Conservation (phyloP, 2,329 filamentous ascomycete species). For the Cladophialophora exuberans region DNA sequence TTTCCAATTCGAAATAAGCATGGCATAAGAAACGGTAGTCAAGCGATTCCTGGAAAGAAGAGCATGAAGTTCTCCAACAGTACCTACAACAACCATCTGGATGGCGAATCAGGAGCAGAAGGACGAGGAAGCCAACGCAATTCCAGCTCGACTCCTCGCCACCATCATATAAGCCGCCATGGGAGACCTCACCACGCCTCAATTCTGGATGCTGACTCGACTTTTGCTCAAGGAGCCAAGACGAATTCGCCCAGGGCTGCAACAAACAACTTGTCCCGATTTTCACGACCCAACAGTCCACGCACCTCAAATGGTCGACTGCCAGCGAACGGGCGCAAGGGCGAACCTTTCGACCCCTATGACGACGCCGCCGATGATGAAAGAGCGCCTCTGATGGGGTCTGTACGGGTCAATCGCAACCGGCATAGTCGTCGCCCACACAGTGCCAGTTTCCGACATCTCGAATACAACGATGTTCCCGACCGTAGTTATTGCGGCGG, state of each 20-base stretch:
- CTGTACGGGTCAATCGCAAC: constrained; percentile 65
- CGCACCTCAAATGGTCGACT: constrained; percentile 56
- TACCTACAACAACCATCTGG: constrained; percentile 66
- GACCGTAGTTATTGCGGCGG: constrained; percentile 68
- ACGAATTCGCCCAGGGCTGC: constrained; percentile 62
- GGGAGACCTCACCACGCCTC: constrained; percentile 72
- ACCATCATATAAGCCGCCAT: constrained; percentile 80
- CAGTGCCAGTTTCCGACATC: constrained; percentile 64
- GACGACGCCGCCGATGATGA: constrained; percentile 85
- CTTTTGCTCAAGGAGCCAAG: constrained; percentile 70
- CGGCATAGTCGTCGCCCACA: constrained; percentile 58
- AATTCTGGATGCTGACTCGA: constrained; percentile 75
- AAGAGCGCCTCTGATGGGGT: constrained; percentile 75
- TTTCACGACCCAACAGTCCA: constrained; percentile 72
- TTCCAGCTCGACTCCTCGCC: constrained; percentile 65
- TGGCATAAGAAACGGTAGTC: constrained; percentile 65
- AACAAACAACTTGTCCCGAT: constrained; percentile 50
- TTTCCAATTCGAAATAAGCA: constrained; percentile 62
- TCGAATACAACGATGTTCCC: constrained; percentile 73
- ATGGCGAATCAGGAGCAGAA: constrained; percentile 70
- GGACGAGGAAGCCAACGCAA: constrained; percentile 65
- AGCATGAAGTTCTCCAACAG: constrained; percentile 95
- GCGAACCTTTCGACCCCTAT: constrained; percentile 77
- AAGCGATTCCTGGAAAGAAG: constrained; percentile 73
- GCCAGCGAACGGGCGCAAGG: constrained; percentile 55